Percentiles rank a stretch among this genome's conserved stretches.
Conservation (phyloP, 768 basidiomycete species). For the Trametes villosa region DNA sequence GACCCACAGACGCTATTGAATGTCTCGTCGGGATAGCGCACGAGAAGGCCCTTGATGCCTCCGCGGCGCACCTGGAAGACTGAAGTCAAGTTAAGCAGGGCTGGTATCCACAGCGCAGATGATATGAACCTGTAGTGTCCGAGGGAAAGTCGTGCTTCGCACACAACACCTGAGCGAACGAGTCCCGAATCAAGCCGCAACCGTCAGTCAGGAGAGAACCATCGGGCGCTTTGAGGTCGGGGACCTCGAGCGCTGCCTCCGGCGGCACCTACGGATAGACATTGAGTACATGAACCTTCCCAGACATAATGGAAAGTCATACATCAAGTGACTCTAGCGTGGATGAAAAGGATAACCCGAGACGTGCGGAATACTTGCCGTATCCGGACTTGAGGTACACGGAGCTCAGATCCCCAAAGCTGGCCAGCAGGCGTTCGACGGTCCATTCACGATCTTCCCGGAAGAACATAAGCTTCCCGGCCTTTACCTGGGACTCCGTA, state of each 20-base stretch:
- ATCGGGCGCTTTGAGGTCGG: constrained; percentile 18
- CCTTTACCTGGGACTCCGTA: constrained; percentile 25
- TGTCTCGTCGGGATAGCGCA: constrained; percentile 22
- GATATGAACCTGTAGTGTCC: constrained; percentile 6
- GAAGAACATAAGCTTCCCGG: constrained; percentile 25
- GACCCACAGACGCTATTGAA: constrained; percentile 12
- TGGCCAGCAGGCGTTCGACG: constrained; percentile 12
- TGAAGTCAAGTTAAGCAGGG: background rate
- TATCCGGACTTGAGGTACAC: constrained; percentile 22
- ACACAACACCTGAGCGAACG: constrained; percentile 21
- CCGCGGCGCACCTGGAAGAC: constrained; percentile 26
- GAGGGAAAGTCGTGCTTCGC: constrained; percentile 3
- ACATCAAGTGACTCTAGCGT: constrained; percentile 25
- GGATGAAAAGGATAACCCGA: constrained; percentile 26
- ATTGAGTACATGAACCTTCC: background rate
- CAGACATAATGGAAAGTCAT: background rate
- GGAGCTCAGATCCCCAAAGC: constrained; percentile 17
- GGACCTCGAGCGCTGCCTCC: constrained; percentile 10
- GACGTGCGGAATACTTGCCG: constrained; percentile 26
- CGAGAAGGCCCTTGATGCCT: constrained; percentile 26
- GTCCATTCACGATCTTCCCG: constrained; percentile 25
- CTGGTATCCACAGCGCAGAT: too few relatives aligned
- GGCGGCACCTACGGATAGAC: background rate
- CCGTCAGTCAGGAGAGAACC: constrained; percentile 26
- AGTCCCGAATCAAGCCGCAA: constrained; percentile 26